Percentiles rank a stretch among this genome's conserved stretches.
phyloP scores from a whole-genome alignment of 2,329 filamentous ascomycete genomes.

The Penicillium sp. region DNA sequence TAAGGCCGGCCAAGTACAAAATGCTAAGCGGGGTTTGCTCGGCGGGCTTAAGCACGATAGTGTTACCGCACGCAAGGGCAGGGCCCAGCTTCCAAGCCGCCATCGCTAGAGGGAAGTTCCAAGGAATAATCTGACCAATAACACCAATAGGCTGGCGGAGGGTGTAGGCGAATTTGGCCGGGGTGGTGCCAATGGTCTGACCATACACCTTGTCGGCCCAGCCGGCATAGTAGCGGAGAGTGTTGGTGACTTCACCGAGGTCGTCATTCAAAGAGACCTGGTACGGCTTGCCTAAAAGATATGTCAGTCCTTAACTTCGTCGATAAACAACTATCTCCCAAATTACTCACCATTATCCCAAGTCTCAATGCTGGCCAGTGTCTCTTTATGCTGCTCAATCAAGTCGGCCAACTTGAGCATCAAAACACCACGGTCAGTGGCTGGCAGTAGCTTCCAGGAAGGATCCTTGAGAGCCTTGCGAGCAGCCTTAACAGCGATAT shows the following conservation, averaged over 20 bases:
- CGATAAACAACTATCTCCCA: background rate
- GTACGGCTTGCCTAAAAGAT: slow-evolving; percentile 41
- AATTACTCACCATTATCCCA: slow-evolving; percentile 71
- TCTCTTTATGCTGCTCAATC: slow-evolving; percentile 62
- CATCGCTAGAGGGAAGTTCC: slow-evolving; percentile 65
- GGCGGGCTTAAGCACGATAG: slow-evolving; percentile 24
- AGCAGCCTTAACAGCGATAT: slow-evolving; percentile 34
- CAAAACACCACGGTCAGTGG: slow-evolving; percentile 62
- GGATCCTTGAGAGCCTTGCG: slow-evolving; percentile 36
- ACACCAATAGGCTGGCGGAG: slow-evolving; percentile 74
- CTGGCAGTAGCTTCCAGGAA: slow-evolving; percentile 33
- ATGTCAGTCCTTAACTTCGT: slow-evolving; percentile 4
- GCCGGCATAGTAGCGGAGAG: slow-evolving; percentile 81
- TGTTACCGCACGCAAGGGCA: slow-evolving; percentile 26
- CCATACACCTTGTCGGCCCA: slow-evolving; percentile 91
- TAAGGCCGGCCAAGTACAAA: slow-evolving; percentile 20
- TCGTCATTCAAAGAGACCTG: slow-evolving; percentile 60
- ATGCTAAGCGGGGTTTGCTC: slow-evolving; percentile 26
- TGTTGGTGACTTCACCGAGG: slow-evolving; percentile 63
- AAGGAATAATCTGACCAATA: slow-evolving; percentile 84
- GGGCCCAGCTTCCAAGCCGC: slow-evolving; percentile 27
- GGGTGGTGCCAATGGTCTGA: slow-evolving; percentile 62
- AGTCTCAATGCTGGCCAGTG: slow-evolving; percentile 66
- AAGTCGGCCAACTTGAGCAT: slow-evolving; percentile 69
- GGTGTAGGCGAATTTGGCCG: slow-evolving; percentile 79